These are phyloP conservation scores for Gentiana macrophylla DNA, from an alignment of 257 asterid species.

Conservation along the genomic window DNA sequence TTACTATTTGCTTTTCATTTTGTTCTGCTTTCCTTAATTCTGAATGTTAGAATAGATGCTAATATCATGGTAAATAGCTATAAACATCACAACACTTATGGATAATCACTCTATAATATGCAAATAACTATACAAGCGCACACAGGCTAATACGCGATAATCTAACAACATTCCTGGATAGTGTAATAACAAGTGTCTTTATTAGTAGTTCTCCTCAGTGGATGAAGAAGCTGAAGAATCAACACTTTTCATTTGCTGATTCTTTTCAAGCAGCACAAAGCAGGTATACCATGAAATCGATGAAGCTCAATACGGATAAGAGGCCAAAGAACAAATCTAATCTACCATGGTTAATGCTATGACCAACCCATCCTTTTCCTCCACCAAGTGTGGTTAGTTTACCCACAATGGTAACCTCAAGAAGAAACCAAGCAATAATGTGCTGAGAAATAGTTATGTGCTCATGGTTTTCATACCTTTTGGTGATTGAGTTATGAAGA, in stretches of 20 bases:
- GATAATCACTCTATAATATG: too few species aligned
- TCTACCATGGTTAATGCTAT: constrained; percentile 23
- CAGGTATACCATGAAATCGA: constrained; percentile 20
- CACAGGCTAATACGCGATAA: too few species aligned
- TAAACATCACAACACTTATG: too few species aligned
- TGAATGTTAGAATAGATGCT: too few species aligned
- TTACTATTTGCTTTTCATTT: too few species aligned
- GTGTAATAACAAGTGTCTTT: neutral
- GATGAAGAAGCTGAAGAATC: neutral
- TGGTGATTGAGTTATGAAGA: constrained; percentile 37
- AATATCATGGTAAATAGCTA: too few species aligned
- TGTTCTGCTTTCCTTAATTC: too few species aligned
- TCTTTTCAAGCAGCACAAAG: constrained; percentile 16
- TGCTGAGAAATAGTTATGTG: constrained; percentile 29
- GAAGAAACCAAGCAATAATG: constrained; percentile 27
- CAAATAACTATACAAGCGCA: too few species aligned
- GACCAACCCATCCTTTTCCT: constrained; percentile 29
- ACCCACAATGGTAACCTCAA: constrained; percentile 29
- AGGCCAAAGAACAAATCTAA: constrained; percentile 29
- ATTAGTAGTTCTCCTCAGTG: constrained; percentile 14
- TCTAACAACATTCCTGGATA: too few species aligned
- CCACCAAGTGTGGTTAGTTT: constrained; percentile 13
- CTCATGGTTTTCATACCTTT: constrained; percentile 41
- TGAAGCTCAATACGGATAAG: constrained; percentile 18
- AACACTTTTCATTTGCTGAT: neutral